phyloP scores from a whole-genome alignment of 108 stramenopile genomes.

The Cyclotella cryptica region DNA sequence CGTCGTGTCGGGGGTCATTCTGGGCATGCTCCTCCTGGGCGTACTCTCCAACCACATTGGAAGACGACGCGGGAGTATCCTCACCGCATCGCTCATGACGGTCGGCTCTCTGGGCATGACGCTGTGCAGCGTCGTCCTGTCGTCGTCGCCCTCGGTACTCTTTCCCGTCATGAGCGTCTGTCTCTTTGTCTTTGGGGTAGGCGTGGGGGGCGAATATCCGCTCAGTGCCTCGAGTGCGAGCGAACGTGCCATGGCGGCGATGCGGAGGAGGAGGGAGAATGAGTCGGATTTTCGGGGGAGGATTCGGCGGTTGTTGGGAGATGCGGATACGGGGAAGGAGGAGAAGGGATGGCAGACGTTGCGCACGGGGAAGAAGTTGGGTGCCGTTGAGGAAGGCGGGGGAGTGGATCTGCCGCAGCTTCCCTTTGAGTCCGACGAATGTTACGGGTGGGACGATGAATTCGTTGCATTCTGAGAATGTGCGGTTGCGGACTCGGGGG shows the following conservation, averaged over 20 bases:
- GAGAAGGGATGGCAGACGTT: not conserved
- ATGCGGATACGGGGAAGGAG: not conserved
- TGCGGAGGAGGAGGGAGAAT: conserved; percentile 5
- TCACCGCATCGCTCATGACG: conserved; percentile 68
- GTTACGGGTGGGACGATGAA: conserved; percentile 16
- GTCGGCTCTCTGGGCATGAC: conserved; percentile 45
- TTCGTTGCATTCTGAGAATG: conserved; percentile 18
- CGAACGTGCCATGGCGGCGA: conserved; percentile 63
- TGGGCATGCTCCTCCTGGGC: conserved; percentile 71
- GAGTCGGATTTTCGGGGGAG: not conserved
- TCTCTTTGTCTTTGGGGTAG: conserved; percentile 73
- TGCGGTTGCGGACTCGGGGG: conserved; percentile 40
- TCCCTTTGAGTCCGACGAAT: conserved; percentile 15
- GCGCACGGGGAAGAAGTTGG: not conserved
- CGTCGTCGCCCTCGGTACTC: conserved; percentile 20
- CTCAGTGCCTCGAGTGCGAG: conserved; percentile 62
- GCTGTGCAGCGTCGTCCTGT: conserved; percentile 25
- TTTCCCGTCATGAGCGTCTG: conserved; percentile 50
- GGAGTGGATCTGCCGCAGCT: not conserved
- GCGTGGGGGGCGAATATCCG: conserved; percentile 85
- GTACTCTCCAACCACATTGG: conserved; percentile 59
- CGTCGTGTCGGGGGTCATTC: conserved; percentile 70
- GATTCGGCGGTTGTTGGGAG: conserved; percentile 3
- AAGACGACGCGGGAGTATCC: conserved; percentile 60
- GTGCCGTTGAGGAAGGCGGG: not conserved